A percentile compares a stretch with the other conserved stretches of the same genome.
These are phyloP conservation scores for Zangia roseola DNA, from an alignment of 768 basidiomycete species.

Conservation along the genomic window DNA sequence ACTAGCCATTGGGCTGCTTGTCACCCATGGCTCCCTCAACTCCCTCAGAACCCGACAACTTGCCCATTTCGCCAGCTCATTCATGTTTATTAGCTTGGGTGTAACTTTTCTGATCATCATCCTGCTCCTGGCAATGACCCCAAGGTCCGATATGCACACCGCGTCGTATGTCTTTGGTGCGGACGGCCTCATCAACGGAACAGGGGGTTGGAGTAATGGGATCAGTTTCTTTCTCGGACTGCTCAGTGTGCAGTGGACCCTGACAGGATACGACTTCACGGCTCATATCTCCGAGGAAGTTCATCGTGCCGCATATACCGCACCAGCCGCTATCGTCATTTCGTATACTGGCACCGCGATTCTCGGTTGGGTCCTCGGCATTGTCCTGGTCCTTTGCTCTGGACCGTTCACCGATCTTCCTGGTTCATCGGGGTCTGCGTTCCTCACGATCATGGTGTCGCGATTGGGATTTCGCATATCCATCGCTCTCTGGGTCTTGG, in stretches of 20 bases:
- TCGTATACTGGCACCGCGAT: constrained; percentile 45
- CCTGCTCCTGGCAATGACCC: constrained; percentile 42
- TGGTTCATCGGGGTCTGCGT: constrained; percentile 51
- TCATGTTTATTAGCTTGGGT: constrained; percentile 47
- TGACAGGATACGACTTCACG: constrained; percentile 34
- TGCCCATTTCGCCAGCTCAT: constrained; percentile 32
- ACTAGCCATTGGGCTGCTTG: constrained; percentile 38
- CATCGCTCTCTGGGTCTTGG: constrained; percentile 55
- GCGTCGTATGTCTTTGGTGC: constrained; percentile 56
- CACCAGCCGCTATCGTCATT: constrained; percentile 43
- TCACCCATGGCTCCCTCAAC: constrained; percentile 43
- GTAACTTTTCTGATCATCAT: constrained; percentile 43
- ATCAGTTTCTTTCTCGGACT: constrained; percentile 46
- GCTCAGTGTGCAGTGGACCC: constrained; percentile 48
- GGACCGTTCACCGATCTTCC: constrained; percentile 49
- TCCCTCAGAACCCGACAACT: constrained; percentile 42
- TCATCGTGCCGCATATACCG: constrained; percentile 49
- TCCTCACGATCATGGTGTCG: constrained; percentile 55
- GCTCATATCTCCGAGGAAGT: constrained; percentile 43
- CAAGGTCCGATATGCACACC: constrained; percentile 53
- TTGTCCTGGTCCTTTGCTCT: constrained; percentile 58
- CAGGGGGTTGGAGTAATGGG: constrained; percentile 42
- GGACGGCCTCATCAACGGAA: constrained; percentile 38
- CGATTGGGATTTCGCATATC: constrained; percentile 53
- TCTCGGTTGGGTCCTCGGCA: constrained; percentile 64